Evolutionary conservation across 805 yeast genomes (phyloP), one percentile per base, ranked within the genome.

Genomic region (Kazachstania psychrophila): DNA sequence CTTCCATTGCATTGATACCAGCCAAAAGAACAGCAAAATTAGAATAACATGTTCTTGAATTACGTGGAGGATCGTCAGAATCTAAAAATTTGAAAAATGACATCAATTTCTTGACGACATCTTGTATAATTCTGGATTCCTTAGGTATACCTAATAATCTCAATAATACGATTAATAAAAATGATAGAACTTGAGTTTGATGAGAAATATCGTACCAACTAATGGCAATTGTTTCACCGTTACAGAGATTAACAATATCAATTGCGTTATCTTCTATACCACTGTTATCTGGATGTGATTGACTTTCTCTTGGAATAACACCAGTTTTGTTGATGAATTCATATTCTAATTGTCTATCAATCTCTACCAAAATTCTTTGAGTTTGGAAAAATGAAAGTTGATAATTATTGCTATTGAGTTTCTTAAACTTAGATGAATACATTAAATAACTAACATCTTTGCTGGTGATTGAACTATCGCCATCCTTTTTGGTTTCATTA

Each of bases 161-260:
- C 29, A 58, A 40, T 18, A 58, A 34, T 9, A 58, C 61, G 23
- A 58, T 58, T 9, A 59, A 34, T 17, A 58, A 39, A 31, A 58
- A 57, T 0, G 62, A 59, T 11, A 59, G 43, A 2, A 56, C 64
- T 43, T 59, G 64, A 1, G 62, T 56, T 37, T 59, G 64, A 40
- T 59, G 64, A 4, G 64, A 58, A 12, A 59, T 59, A 36, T 59
- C 64, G 40, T 59, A 59, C 64, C 64, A 59, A 36, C 62, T 58
- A 7, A 59, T 51, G 5, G 61, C 62, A 16, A 59, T 46, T 15
- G 43, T 42, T 30, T 54, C 53, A 4, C 54, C 58, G 37, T 39
- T 48, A 29, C 43, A 39, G 33, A 57, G 27, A 2, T 42, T 50
- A 3, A 59, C 60, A n/a, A 49, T 17, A 38, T 59, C 61, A 20